Evolutionary conservation across 176 grass and related monocot genomes (phyloP).

Genomic region (Elymus sibiricus): DNA sequence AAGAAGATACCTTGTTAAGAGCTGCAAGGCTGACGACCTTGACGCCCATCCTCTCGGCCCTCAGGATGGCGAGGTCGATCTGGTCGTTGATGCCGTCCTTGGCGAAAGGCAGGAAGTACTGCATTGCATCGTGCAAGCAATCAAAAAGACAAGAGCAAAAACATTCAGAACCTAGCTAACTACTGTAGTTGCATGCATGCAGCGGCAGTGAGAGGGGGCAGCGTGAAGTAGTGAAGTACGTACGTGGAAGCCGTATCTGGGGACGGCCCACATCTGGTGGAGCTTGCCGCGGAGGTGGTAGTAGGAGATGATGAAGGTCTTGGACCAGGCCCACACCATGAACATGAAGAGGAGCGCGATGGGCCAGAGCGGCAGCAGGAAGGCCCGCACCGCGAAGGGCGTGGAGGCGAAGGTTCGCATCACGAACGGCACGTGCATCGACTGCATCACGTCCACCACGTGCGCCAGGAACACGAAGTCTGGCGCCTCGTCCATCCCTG

Average conservation of each 20-base stretch:
- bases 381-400: constrained; percentile 41
- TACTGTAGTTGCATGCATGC: too few species aligned
- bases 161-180: not conserved
- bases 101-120: constrained; percentile 82
- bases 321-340: constrained; percentile 72
- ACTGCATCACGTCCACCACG: constrained; percentile 73
- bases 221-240: too few species aligned
- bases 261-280: constrained; percentile 68
- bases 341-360: constrained; percentile 54
- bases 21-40: constrained; percentile 93
- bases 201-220: not conserved
- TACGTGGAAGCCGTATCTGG: constrained; percentile 81
- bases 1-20: constrained; percentile 75
- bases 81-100: constrained; percentile 81
- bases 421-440: constrained; percentile 66
- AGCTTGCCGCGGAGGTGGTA: constrained; percentile 55
- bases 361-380: constrained; percentile 54
- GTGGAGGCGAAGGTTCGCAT: constrained; percentile 45
- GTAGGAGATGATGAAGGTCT: constrained; percentile 68
- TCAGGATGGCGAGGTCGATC: constrained; percentile 80
- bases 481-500: constrained; percentile 58
- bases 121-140: constrained; percentile 19
- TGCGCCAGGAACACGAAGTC: constrained; percentile 93
- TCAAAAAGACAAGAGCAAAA: not conserved
- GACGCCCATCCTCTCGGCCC: constrained; percentile 73